phyloP scores from a whole-genome alignment of 2,329 filamentous ascomycete genomes.

The Alternaria sp. region DNA sequence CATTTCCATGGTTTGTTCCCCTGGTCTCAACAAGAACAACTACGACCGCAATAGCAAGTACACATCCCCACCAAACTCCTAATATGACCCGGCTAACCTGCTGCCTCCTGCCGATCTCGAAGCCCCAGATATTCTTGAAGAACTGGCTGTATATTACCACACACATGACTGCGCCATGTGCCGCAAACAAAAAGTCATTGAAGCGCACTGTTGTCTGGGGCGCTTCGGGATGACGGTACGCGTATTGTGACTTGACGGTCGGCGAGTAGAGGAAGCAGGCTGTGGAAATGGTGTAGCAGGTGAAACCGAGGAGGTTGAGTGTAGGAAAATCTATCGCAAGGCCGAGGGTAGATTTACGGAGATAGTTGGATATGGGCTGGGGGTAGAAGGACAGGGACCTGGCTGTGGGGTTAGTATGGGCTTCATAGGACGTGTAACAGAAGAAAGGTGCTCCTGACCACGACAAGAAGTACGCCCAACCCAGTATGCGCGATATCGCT shows the following conservation, averaged over 20 bases:
- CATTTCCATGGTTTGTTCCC: constrained; percentile 56
- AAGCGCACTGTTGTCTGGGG: constrained; percentile 83
- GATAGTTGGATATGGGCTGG: constrained; percentile 81
- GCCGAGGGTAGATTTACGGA: constrained; percentile 78
- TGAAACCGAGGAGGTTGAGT: constrained; percentile 76
- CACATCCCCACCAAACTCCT: constrained; percentile 73
- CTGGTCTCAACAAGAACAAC: constrained; percentile 56
- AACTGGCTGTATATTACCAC: constrained; percentile 80
- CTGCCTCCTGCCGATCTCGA: constrained; percentile 66
- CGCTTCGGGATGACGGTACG: constrained; percentile 74
- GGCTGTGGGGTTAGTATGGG: constrained; percentile 5
- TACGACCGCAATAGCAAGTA: constrained; percentile 64
- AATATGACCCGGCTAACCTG: constrained; percentile 69
- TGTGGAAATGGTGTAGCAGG: constrained; percentile 79
- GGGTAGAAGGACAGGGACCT: constrained; percentile 93
- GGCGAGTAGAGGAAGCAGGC: constrained; percentile 79
- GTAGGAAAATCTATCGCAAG: constrained; percentile 88
- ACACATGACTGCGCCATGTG: constrained; percentile 79
- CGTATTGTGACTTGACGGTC: constrained; percentile 81
- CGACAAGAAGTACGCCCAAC: constrained; percentile 50
- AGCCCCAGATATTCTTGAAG: constrained; percentile 76
- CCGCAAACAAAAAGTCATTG: constrained; percentile 90
- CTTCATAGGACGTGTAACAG: neutral
- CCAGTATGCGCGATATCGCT: constrained; percentile 47
- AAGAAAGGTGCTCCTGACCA: constrained; percentile 34